Conservation (phyloP, 306 rosid species). For the Alnus rubra region DNA sequence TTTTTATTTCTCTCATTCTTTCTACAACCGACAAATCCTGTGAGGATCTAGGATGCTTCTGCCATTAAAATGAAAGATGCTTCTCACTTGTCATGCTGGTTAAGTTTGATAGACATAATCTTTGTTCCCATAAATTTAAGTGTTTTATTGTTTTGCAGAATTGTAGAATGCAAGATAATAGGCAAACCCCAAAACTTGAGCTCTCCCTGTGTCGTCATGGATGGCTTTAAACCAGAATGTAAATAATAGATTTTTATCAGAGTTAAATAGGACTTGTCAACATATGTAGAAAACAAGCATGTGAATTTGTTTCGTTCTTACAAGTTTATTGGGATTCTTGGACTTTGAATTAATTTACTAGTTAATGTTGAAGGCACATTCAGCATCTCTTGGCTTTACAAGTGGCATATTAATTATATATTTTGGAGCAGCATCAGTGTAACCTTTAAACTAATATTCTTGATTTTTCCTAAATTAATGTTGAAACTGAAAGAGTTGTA, state of each 20-base stretch:
- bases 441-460: too few species aligned
- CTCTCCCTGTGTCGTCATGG: not conserved
- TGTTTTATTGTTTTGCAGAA: not conserved
- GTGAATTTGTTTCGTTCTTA: not conserved
- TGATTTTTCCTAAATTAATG: not conserved
- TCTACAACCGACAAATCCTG: not conserved
- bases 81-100: not conserved
- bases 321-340: not conserved
- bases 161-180: not conserved
- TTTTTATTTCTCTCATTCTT: too few species aligned
- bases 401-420: not conserved
- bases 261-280: not conserved
- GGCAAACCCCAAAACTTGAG: not conserved
- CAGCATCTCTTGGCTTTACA: not conserved
- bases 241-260: not conserved
- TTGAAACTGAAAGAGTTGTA: not conserved
- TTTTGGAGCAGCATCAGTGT: too few species aligned
- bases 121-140: not conserved
- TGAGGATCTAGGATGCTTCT: not conserved
- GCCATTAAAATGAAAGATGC: not conserved
- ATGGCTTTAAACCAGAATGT: not conserved
- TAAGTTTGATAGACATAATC: not conserved
- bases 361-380: not conserved
- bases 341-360: not conserved
- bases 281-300: not conserved